A percentile compares a stretch with the other conserved stretches of the same genome.
Conservation (phyloP, 2,329 filamentous ascomycete species). For the Paracorniculantispora psalliotae region DNA sequence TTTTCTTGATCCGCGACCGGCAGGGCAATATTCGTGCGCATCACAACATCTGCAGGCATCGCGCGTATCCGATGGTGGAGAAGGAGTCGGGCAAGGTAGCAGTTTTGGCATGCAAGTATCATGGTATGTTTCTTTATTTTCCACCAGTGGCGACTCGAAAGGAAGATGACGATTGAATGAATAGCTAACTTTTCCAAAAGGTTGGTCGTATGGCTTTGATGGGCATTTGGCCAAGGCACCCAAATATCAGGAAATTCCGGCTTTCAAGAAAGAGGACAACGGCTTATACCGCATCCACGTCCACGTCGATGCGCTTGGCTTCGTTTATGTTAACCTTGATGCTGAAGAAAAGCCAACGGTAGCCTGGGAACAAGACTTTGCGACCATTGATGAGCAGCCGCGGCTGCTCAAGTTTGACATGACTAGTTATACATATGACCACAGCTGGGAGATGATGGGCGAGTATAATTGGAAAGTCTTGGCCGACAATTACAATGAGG, state of each 20-base stretch:
- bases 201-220: slow-evolving; percentile 40
- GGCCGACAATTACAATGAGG: slow-evolving; percentile 45
- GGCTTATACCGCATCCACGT: slow-evolving; percentile 43
- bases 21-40: slow-evolving; percentile 19
- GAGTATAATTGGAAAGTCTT: slow-evolving; percentile 37
- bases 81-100: slow-evolving; percentile 16
- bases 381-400: slow-evolving; percentile 21
- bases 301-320: slow-evolving; percentile 39
- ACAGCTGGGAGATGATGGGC: slow-evolving; percentile 30
- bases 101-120: slow-evolving; percentile 16
- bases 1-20: slow-evolving; percentile 20
- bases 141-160: no score
- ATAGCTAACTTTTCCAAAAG: slow-evolving; percentile 14
- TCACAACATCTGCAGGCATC: slow-evolving; percentile 20
- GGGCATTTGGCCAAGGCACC: slow-evolving; percentile 42
- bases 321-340: slow-evolving; percentile 49
- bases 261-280: slow-evolving; percentile 37
- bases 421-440: slow-evolving; percentile 24
- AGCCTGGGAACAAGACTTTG: slow-evolving; percentile 39
- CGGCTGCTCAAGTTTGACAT: slow-evolving; percentile 23
- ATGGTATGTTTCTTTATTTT: no score
- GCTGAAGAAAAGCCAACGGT: slow-evolving; percentile 30
- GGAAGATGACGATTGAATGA: no score
- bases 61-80: slow-evolving; percentile 20
- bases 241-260: slow-evolving; percentile 33